Evolutionary conservation across 768 basidiomycete species (phyloP).

Genomic region (Lactifluus volemus): DNA sequence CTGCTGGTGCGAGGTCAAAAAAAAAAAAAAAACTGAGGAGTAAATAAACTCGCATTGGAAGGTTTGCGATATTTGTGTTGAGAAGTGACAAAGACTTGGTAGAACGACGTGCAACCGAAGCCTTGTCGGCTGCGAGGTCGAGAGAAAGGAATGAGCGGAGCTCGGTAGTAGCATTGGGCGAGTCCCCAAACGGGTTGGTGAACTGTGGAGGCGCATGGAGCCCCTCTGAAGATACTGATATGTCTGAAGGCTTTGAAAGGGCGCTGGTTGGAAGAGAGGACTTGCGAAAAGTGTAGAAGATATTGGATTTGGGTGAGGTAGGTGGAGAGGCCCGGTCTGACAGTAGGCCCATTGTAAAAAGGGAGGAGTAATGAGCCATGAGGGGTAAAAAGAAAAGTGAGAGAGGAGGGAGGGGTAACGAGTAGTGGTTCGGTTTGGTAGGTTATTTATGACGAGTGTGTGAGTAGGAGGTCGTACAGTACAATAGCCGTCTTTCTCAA

Average conservation of each 20-base stretch:
- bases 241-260: neutral
- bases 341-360: slow-evolving; percentile 18
- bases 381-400: neutral
- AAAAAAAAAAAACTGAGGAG: neutral
- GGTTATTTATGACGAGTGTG: too few relatives aligned
- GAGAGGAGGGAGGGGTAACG: neutral
- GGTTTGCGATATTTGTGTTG: slow-evolving; percentile 18
- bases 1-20: neutral
- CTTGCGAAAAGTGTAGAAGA: slow-evolving; percentile 18
- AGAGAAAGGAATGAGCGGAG: slow-evolving; percentile 58
- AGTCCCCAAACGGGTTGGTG: slow-evolving; percentile 12
- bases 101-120: slow-evolving; percentile 26
- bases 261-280: slow-evolving; percentile 12
- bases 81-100: slow-evolving; percentile 31
- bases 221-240: neutral
- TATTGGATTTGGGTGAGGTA: neutral
- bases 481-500: too few relatives aligned
- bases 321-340: slow-evolving; percentile 15
- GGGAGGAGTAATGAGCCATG: slow-evolving; percentile 18
- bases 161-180: neutral
- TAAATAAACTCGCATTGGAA: neutral
- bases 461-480: too few relatives aligned
- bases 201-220: slow-evolving; percentile 1
- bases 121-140: slow-evolving; percentile 51
- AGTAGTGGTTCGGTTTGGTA: too few relatives aligned